phyloP scores from a whole-genome alignment of 75 land plant genomes.

The Cryptomeria japonica region DNA sequence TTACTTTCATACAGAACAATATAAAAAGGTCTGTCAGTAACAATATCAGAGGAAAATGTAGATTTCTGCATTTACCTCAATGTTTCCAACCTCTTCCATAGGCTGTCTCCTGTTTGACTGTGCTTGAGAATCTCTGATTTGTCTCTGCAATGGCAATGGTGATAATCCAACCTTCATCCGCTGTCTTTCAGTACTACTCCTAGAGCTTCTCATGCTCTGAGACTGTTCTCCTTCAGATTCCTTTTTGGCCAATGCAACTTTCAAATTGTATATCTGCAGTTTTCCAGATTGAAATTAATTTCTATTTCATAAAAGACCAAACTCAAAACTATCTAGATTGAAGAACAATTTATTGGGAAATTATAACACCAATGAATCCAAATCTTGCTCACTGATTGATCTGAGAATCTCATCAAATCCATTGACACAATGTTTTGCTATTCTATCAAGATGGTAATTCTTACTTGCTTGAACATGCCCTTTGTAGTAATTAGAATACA shows the following conservation, averaged over 20 bases:
- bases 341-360: background rate
- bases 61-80: constrained; percentile 32
- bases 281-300: background rate
- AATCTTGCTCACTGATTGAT: constrained; percentile 3
- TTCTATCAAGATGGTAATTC: background rate
- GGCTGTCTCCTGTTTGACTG: constrained; percentile 28
- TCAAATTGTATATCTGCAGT: constrained; percentile 49
- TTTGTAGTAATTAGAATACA: background rate
- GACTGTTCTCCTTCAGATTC: constrained; percentile 49
- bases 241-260: constrained; percentile 38
- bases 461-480: background rate
- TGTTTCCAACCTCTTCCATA: constrained; percentile 24
- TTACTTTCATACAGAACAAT: background rate
- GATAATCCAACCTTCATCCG: constrained; percentile 26
- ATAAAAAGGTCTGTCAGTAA: background rate
- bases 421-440: background rate
- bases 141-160: constrained; percentile 24
- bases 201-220: constrained; percentile 10
- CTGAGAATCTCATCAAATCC: background rate
- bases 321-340: constrained; percentile 1
- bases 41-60: background rate
- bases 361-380: background rate
- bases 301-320: background rate
- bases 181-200: constrained; percentile 9
- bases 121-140: constrained; percentile 6